phyloP scores from a whole-genome alignment of 352 stramenopile genomes.

The Bremia lactucae region DNA sequence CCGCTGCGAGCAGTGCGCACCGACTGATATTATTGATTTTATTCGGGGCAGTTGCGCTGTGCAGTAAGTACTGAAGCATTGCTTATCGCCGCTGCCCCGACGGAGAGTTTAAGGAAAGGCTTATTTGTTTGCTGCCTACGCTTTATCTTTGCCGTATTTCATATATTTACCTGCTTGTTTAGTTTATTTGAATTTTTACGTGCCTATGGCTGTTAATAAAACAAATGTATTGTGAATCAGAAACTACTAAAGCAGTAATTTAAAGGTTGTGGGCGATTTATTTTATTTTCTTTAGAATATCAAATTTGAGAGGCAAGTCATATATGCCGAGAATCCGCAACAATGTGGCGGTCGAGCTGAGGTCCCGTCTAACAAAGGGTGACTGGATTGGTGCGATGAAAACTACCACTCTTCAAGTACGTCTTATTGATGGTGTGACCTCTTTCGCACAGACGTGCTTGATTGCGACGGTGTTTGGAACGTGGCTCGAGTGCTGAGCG shows the following conservation, averaged over 20 bases:
- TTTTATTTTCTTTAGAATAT: no score
- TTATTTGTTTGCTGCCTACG: no score
- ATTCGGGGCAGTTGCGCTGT: slow-evolving; percentile 43
- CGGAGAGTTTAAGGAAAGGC: no score
- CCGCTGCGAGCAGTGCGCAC: slow-evolving; percentile 46
- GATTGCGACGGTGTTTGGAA: slow-evolving; percentile 60
- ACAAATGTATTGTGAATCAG: no score
- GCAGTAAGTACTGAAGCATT: slow-evolving; percentile 19
- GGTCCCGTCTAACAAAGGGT: slow-evolving; percentile 7
- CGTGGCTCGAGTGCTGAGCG: slow-evolving; percentile 36
- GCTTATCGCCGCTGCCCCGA: no score
- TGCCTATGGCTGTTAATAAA: no score
- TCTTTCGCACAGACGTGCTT: slow-evolving; percentile 35
- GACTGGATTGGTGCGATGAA: slow-evolving; percentile 25
- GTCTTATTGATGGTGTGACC: background rate
- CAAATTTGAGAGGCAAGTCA: background rate
- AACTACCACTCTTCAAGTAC: no score
- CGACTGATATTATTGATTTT: slow-evolving; percentile 37
- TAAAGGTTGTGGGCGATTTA: no score
- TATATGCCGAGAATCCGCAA: background rate
- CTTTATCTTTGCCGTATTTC: no score
- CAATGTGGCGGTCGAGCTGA: background rate
- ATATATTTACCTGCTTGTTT: no score
- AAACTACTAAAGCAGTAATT: no score
- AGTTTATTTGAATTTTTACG: no score